phyloP scores from a whole-genome alignment of 768 basidiomycete genomes.

The Pleurotus citrinopileatus region DNA sequence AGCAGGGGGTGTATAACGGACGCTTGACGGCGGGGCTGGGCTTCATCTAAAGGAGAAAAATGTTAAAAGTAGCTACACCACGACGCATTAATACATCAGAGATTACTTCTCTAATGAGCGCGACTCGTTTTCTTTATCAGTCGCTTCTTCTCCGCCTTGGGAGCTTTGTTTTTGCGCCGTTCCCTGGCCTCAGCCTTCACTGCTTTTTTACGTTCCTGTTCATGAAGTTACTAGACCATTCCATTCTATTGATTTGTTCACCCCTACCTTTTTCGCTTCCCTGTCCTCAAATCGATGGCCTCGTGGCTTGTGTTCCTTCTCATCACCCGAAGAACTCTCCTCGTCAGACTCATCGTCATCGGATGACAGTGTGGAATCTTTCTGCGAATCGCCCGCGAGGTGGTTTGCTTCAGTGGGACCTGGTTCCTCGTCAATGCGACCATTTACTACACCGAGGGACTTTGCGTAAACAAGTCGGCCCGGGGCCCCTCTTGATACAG shows the following conservation, averaged over 20 bases:
- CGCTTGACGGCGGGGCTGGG: conserved; percentile 37
- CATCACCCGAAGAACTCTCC: conserved; percentile 29
- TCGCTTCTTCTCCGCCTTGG: conserved; percentile 92
- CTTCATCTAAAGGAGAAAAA: background rate
- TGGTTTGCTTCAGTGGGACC: background rate
- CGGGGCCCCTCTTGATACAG: conserved; percentile 67
- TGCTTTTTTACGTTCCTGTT: conserved; percentile 87
- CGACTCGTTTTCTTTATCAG: conserved; percentile 60
- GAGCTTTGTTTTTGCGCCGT: conserved; percentile 89
- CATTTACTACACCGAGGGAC: conserved; percentile 74
- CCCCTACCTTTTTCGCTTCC: conserved; percentile 80
- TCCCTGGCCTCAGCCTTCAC: conserved; percentile 86
- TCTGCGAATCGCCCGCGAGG: conserved; percentile 9
- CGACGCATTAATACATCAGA: background rate
- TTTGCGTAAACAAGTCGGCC: conserved; percentile 81
- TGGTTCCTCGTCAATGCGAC: conserved; percentile 17
- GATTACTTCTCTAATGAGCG: conserved; percentile 11
- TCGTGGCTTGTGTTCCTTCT: conserved; percentile 57
- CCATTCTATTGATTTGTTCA: background rate
- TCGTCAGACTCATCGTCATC: conserved; percentile 27
- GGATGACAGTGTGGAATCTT: conserved; percentile 10
- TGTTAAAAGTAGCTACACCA: background rate
- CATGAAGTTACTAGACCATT: conserved; percentile 10
- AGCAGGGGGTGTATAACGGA: conserved; percentile 93
- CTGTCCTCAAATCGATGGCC: conserved; percentile 94